Conservation (phyloP, 2,329 filamentous ascomycete genomes). For the Claviceps arundinis region DNA sequence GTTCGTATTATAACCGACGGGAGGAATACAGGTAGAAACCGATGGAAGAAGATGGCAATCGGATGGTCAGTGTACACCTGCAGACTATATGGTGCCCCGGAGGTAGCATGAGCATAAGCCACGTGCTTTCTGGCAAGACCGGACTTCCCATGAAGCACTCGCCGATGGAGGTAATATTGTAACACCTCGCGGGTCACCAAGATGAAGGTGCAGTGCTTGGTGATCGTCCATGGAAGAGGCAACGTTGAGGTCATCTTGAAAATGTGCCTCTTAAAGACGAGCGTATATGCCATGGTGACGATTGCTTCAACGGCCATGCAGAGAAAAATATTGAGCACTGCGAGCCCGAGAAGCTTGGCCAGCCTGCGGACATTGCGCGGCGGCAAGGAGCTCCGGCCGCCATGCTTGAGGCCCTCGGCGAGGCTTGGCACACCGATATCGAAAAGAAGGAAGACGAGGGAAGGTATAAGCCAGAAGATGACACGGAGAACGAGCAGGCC, state of each 20-base stretch:
- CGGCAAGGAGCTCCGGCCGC: conserved; percentile 38
- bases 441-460: conserved; percentile 57
- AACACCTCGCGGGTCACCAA: conserved; percentile 40
- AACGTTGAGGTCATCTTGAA: conserved; percentile 36
- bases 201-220: conserved; percentile 33
- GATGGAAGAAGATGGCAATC: conserved; percentile 45
- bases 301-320: conserved; percentile 30
- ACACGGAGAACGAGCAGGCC: conserved; percentile 55
- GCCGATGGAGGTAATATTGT: conserved; percentile 63
- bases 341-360: conserved; percentile 25
- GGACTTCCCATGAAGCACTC: conserved; percentile 45
- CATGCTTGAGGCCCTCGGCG: conserved; percentile 54
- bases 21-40: conserved; percentile 52
- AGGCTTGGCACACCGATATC: conserved; percentile 59
- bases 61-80: conserved; percentile 57
- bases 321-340: conserved; percentile 31
- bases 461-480: conserved; percentile 61
- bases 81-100: conserved; percentile 46
- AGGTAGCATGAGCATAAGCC: conserved; percentile 36
- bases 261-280: conserved; percentile 23
- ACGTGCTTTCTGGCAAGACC: conserved; percentile 28
- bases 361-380: conserved; percentile 26
- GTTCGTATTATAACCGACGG: conserved; percentile 52
- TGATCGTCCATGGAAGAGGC: conserved; percentile 39
- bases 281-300: conserved; percentile 24